A percentile compares a stretch with the other conserved stretches of the same genome.
Evolutionary conservation across 495 filamentous ascomycete species (phyloP).

Genomic region (Aspergillus steynii): DNA sequence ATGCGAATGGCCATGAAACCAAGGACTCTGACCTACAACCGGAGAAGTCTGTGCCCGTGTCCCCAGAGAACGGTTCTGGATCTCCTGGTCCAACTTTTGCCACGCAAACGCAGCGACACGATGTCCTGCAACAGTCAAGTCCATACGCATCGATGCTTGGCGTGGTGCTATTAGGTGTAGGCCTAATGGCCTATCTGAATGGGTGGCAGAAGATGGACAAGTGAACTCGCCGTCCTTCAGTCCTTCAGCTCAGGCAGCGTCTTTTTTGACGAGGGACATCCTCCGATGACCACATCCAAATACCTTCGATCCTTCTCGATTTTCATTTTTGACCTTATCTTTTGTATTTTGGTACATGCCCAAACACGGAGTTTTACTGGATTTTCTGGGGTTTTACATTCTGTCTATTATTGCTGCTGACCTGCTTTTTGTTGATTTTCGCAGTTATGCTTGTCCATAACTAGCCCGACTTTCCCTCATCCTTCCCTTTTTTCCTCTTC

Average conservation of each 20-base stretch:
- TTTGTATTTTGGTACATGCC: slow-evolving; percentile 15
- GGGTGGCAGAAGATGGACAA: slow-evolving; percentile 73
- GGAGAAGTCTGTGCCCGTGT: slow-evolving; percentile 19
- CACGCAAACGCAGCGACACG: slow-evolving; percentile 38
- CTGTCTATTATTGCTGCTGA: slow-evolving; percentile 13
- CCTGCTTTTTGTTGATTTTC: slow-evolving; percentile 22
- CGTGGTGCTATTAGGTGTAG: slow-evolving; percentile 85
- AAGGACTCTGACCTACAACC: slow-evolving; percentile 3
- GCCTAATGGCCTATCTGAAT: slow-evolving; percentile 93
- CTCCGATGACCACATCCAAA: slow-evolving; percentile 3
- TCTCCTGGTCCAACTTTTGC: slow-evolving; percentile 40
- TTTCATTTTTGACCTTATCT: slow-evolving; percentile 22
- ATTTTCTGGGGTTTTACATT: slow-evolving; percentile 16
- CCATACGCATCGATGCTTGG: slow-evolving; percentile 88
- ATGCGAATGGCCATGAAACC: slow-evolving; percentile 8
- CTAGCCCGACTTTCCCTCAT: slow-evolving; percentile 10
- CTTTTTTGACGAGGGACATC: not conserved
- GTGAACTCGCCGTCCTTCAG: slow-evolving; percentile 31
- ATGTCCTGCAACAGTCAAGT: slow-evolving; percentile 61
- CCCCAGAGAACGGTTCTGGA: slow-evolving; percentile 38
- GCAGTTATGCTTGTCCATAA: slow-evolving; percentile 13
- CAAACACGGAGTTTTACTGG: slow-evolving; percentile 18
- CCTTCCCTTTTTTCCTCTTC: slow-evolving; percentile 18
- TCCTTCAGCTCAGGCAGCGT: slow-evolving; percentile 4
- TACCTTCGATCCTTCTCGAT: slow-evolving; percentile 14